Evolutionary conservation across 345 rosid species (phyloP), one percentile per base, ranked within the genome.

Genomic region (Murraya paniculata): DNA sequence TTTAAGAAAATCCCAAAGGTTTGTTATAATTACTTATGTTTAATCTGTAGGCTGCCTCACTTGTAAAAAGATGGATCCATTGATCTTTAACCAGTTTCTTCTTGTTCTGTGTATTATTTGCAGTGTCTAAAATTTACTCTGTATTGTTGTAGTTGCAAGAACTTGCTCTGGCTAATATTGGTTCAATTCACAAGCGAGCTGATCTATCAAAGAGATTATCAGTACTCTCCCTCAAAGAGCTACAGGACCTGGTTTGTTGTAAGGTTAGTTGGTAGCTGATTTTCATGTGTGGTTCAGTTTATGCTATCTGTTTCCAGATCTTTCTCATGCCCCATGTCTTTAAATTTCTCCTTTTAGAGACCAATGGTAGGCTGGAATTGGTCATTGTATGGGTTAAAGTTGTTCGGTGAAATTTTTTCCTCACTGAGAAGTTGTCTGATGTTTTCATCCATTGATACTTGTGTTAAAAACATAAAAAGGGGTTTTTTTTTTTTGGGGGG

Each of bases 1-100:
- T 91, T 90, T 82, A 96, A 94, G 89, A 92, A 89, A 87, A 87
- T 94, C 78, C 98, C 98, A 4, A 91, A 94, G 99, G 99, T 96
- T 45, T 64, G 86, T 77, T 53, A 45, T 71, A 45, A 56, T 38
- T 28, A 74, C 53, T 73, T 28, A 64, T 68, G 33, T 62, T 62
- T 75, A 53, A 60, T 78, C 75, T 70, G 71, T 75, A 41, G 59
- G 4, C 76, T 39, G 50, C 74, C 21, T 64, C 74, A 74, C 10
- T 45, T 33, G 73, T 38, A 59, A 64, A 71, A 75, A 16, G 9
- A 55, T 58, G 41, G 27, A 62, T n/a, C 71, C 72, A 28, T 60
- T 39, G 65, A 70, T 76, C 36, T 72, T 61, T 59, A 7, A 45
- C 21, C 58, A 31, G n/a, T 48, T 8, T 39, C n/a, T 57, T 64